Conservation (phyloP, 495 filamentous ascomycete genomes). For the Aeminium ludgeri region DNA sequence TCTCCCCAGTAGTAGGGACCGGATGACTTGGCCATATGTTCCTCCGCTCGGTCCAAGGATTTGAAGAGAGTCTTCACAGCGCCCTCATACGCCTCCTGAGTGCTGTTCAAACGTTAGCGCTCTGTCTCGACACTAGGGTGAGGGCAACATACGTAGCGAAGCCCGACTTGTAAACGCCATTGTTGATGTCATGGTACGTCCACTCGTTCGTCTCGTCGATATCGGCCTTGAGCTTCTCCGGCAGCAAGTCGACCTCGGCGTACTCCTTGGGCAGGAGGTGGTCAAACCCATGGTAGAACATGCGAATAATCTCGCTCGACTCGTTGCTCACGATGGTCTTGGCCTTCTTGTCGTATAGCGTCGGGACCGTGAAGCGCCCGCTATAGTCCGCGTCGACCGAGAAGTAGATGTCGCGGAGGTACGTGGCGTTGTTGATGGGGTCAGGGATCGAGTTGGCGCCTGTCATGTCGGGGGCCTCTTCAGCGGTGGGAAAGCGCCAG, state of each 20-base stretch:
- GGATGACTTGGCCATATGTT: conserved; percentile 37
- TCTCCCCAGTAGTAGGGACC: conserved; percentile 54
- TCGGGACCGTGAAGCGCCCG: conserved; percentile 65
- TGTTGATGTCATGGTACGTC: conserved; percentile 75
- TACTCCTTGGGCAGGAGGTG: conserved; percentile 43
- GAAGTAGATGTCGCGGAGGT: conserved; percentile 57
- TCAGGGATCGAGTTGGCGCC: conserved; percentile 42
- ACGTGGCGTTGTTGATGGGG: conserved; percentile 40
- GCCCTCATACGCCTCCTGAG: conserved; percentile 61
- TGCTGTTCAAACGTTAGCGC: conserved; percentile 18
- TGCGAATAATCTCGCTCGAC: conserved; percentile 68
- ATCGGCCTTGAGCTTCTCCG: conserved; percentile 34
- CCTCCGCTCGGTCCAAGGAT: conserved; percentile 54
- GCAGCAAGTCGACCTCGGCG: conserved; percentile 48
- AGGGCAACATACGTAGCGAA: conserved; percentile 38
- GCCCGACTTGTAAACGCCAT: conserved; percentile 58
- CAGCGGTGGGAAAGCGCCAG: conserved; percentile 25
- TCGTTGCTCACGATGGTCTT: conserved; percentile 71
- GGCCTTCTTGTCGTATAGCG: conserved; percentile 57
- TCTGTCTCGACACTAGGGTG: conserved; percentile 24
- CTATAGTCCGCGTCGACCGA: conserved; percentile 48
- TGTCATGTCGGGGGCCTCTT: conserved; percentile 23
- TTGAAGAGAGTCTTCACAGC: conserved; percentile 50
- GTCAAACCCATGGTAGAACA: conserved; percentile 63
- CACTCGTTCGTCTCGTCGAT: conserved; percentile 69